Conservation (phyloP, 805 yeast species). For the Zygosaccharomyces siamensis region DNA sequence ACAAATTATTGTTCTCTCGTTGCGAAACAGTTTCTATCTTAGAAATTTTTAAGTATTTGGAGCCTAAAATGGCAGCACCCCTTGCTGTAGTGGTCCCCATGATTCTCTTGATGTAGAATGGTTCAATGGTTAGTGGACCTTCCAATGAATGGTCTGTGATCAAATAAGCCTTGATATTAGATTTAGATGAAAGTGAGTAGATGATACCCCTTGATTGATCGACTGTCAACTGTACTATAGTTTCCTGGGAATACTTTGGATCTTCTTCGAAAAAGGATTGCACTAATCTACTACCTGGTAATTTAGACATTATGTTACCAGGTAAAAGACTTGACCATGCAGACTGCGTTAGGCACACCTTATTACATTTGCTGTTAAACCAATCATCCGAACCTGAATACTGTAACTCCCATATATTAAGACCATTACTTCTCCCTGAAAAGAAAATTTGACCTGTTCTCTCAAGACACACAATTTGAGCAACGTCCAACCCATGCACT, state of each 20-base stretch:
- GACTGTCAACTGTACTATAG: constrained; percentile 56
- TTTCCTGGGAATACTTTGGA: constrained; percentile 44
- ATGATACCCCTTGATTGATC: constrained; percentile 75
- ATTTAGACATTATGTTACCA: constrained; percentile 28
- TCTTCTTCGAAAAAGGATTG: constrained; percentile 36
- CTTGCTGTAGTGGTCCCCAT: constrained; percentile 43
- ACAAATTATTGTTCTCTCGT: constrained; percentile 62
- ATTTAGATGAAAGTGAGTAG: constrained; percentile 76
- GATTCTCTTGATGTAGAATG: constrained; percentile 37
- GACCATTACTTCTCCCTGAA: constrained; percentile 72
- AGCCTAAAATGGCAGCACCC: constrained; percentile 51
- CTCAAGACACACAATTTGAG: constrained; percentile 53
- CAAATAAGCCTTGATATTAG: constrained; percentile 76
- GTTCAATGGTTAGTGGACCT: constrained; percentile 37
- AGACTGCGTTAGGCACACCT: constrained; percentile 74
- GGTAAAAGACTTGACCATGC: constrained; percentile 52
- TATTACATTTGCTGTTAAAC: constrained; percentile 78
- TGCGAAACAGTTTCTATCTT: constrained; percentile 41
- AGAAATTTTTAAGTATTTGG: constrained; percentile 55
- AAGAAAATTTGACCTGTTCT: constrained; percentile 77
- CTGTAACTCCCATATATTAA: constrained; percentile 79
- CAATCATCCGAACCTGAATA: constrained; percentile 82
- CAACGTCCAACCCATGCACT: constrained; percentile 69
- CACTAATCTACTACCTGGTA: constrained; percentile 38
- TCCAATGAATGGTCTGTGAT: constrained; percentile 40